A percentile compares a stretch with the other conserved stretches of the same genome.
Evolutionary conservation across 2,329 filamentous ascomycete species (phyloP).

Genomic region (Alternaria atra): DNA sequence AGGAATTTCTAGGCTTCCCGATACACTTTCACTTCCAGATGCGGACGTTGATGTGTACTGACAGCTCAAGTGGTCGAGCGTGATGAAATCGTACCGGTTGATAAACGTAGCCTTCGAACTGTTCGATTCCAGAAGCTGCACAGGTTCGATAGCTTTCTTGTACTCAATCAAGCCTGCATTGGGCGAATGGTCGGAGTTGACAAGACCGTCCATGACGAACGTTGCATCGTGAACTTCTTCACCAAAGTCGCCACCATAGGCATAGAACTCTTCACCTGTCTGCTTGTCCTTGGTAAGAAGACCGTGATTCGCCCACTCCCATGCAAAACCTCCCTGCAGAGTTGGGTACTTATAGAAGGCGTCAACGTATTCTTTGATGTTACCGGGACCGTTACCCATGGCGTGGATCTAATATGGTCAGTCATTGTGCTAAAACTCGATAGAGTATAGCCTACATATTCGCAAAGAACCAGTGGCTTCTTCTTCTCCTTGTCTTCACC

Average conservation of each 20-base stretch:
- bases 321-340: conserved; percentile 68
- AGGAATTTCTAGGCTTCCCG: conserved; percentile 36
- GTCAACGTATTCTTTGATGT: conserved; percentile 72
- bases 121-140: conserved; percentile 42
- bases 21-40: conserved; percentile 7
- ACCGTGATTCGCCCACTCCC: conserved; percentile 59
- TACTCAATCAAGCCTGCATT: conserved; percentile 55
- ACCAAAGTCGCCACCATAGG: conserved; percentile 56
- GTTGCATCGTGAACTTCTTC: conserved; percentile 54
- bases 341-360: conserved; percentile 68
- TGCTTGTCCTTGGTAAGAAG: conserved; percentile 52
- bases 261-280: conserved; percentile 52
- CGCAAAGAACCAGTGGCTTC: conserved; percentile 67
- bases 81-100: conserved; percentile 49
- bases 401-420: conserved; percentile 57
- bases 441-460: conserved; percentile 51
- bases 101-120: conserved; percentile 39
- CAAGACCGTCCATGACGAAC: conserved; percentile 58
- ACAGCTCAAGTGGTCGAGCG: conserved; percentile 47
- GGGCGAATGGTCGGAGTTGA: conserved; percentile 54
- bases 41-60: conserved; percentile 25
- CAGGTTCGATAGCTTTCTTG: conserved; percentile 57
- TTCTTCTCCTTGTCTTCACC: conserved; percentile 51
- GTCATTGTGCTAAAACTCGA: background rate
- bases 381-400: conserved; percentile 79